A percentile compares a stretch with the other conserved stretches of the same genome.
These are phyloP conservation scores for Torulaspora indica DNA, from an alignment of 805 yeast genomes.

Conservation along the genomic window DNA sequence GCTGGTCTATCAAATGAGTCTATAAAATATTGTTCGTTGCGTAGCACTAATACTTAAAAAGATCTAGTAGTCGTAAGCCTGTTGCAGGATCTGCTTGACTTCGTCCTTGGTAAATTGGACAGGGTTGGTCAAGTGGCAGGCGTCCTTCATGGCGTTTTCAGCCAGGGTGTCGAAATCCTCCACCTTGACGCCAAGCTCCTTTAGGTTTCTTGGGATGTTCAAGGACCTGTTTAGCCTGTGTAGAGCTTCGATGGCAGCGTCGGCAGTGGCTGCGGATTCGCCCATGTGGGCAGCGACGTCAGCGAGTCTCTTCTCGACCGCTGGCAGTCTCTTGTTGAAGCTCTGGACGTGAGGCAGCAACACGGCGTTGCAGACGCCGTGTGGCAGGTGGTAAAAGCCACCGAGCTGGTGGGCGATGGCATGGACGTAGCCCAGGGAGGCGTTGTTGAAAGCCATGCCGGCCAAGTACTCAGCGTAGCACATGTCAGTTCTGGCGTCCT, in stretches of 20 bases:
- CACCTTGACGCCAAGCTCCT: conserved; percentile 21
- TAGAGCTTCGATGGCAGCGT: conserved; percentile 16
- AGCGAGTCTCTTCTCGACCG: conserved; percentile 17
- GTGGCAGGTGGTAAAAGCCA: conserved; percentile 42
- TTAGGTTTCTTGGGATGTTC: conserved; percentile 22
- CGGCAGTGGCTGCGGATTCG: conserved; percentile 16
- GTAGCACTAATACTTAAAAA: too few species aligned
- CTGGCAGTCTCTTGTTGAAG: conserved; percentile 14
- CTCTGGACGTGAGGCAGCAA: conserved; percentile 41
- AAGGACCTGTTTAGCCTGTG: conserved; percentile 15
- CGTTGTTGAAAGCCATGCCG: conserved; percentile 45
- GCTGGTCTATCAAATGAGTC: conserved; percentile 1
- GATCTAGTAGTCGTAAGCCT: conserved; percentile 12
- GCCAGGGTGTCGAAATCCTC: conserved; percentile 24
- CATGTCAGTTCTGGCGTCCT: conserved; percentile 41
- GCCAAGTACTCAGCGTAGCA: conserved; percentile 44
- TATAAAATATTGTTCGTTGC: too few species aligned
- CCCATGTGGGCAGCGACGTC: conserved; percentile 24
- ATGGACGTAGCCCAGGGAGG: conserved; percentile 40
- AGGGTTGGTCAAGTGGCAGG: conserved; percentile 24
- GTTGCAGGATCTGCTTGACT: conserved; percentile 20
- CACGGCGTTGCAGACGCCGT: conserved; percentile 44
- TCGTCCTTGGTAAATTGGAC: conserved; percentile 24
- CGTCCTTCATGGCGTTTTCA: conserved; percentile 25
- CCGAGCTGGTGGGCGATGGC: conserved; percentile 41